These are phyloP conservation scores for Mortierella alpina DNA, from an alignment of 192 early-diverging fungal genomes.

Conservation along the genomic window DNA sequence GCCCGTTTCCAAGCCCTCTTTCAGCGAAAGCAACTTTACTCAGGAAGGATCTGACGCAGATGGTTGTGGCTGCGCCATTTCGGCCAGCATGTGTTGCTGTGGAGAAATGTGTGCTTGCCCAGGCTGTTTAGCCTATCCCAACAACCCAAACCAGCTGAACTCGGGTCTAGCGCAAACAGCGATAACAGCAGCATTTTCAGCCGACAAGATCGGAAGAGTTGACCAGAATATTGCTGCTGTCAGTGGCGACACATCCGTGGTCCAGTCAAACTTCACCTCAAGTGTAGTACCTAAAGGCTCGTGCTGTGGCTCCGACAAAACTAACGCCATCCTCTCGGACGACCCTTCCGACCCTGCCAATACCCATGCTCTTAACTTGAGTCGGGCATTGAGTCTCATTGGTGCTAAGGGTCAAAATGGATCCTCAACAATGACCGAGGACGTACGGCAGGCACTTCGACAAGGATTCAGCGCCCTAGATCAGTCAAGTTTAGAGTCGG, in stretches of 20 bases:
- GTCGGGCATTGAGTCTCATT: slow-evolving; percentile 38
- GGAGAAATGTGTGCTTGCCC: slow-evolving; percentile 48
- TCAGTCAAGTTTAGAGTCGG: slow-evolving; percentile 16
- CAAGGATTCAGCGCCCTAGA: slow-evolving; percentile 16
- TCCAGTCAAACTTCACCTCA: neutral
- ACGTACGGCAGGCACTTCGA: slow-evolving; percentile 12
- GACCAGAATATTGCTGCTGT: neutral
- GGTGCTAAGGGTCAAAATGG: slow-evolving; percentile 20
- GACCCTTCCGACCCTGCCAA: neutral
- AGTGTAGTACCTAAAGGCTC: slow-evolving; percentile 6
- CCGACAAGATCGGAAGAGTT: too few relatives aligned
- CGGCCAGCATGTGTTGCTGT: slow-evolving; percentile 51
- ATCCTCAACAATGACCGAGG: slow-evolving; percentile 8
- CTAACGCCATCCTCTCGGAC: neutral
- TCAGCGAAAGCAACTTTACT: neutral
- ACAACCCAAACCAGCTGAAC: slow-evolving; percentile 13
- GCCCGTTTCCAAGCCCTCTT: neutral
- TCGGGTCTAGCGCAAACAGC: neutral
- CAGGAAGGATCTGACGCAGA: neutral
- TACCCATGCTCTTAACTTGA: slow-evolving; percentile 14
- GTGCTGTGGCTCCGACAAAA: slow-evolving; percentile 14
- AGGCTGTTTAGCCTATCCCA: slow-evolving; percentile 47
- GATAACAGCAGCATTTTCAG: neutral
- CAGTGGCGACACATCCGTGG: too few relatives aligned
- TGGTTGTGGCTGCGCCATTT: slow-evolving; percentile 44